Evolutionary conservation across 345 rosid species (phyloP), one percentile per base, ranked within the genome.

Genomic region (Populus pruinosa): DNA sequence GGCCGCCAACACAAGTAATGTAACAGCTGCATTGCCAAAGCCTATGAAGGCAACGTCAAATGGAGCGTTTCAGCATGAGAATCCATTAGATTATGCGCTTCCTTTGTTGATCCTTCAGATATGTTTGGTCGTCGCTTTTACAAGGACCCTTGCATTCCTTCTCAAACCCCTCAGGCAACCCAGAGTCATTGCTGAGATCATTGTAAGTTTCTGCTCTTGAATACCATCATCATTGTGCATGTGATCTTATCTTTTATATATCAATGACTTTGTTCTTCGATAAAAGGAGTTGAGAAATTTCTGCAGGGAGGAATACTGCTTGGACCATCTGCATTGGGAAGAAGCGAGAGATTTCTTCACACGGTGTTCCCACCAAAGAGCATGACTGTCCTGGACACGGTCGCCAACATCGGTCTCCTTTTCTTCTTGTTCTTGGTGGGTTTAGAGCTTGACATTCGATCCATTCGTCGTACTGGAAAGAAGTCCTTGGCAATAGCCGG

Each of bases 271-370:
- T 33, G 36, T 33, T 33, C 36, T 33, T 33, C 36, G 36, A 33
- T 33, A 33, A 33, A 33, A 33, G 5, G 5, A 33, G 36, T 33
- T 0, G 36, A 33, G 36, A 33, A 33, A 33, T 33, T 33, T 33
- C 36, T 21, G 23, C 82, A 93, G 97, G 97, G 97, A 68, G 98
- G 98, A 64, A 83, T 93, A 71, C 77, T 93, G 76, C 92, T 93
- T 47, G 96, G 98, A 41, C 98, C 98, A 43, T 90, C 98, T 0
- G 98, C 98, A 8, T 56, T 93, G 16, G 98, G 98, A 35, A 86
- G 88, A 81, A 87, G 78, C 74, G 43, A 86, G 76, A 73, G 76
- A 79, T 93, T 80, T 83, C 79, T 91, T 56, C 76, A 82, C 79
- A 70, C 83, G 11, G 71, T 93, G 49, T 89, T 93, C 65, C 96